Conservation (phyloP, 2,329 filamentous ascomycete genomes). For the Fusarium nygamai region DNA sequence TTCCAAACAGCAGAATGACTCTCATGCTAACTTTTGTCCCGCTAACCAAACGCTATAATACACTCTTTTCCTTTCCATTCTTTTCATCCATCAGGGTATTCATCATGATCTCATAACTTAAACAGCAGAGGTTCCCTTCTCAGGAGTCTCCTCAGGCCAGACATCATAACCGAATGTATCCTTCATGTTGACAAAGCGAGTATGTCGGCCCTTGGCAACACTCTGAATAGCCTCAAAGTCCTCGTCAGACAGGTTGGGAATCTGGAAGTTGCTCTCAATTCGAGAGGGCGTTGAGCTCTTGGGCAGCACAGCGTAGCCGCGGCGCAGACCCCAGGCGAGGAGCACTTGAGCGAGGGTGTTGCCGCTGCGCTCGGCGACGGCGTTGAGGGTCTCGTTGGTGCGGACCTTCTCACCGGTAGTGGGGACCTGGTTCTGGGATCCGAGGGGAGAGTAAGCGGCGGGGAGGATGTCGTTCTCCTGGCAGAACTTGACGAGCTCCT, state of each 20-base stretch:
- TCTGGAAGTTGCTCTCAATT: constrained; percentile 56
- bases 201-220: constrained; percentile 66
- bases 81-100: constrained; percentile 18
- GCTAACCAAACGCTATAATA: constrained; percentile 24
- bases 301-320: constrained; percentile 74
- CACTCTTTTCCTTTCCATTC: neutral
- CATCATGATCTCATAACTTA: constrained; percentile 27
- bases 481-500: constrained; percentile 63
- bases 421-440: constrained; percentile 57
- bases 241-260: constrained; percentile 54
- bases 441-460: constrained; percentile 69
- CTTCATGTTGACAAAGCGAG: constrained; percentile 84
- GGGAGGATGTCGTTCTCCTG: constrained; percentile 61
- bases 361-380: constrained; percentile 61
- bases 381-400: constrained; percentile 55
- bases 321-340: constrained; percentile 69
- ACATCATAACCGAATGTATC: constrained; percentile 81
- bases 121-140: constrained; percentile 27
- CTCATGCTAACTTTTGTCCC: constrained; percentile 14
- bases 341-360: constrained; percentile 64
- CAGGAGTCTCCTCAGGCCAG: constrained; percentile 65
- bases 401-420: constrained; percentile 42
- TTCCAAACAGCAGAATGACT: neutral
- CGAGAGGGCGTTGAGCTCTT: constrained; percentile 75
- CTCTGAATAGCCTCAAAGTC: constrained; percentile 61